These are phyloP conservation scores for Globomyces pollinis-pini DNA, from an alignment of 192 early-diverging fungal species.

Conservation along the genomic window DNA sequence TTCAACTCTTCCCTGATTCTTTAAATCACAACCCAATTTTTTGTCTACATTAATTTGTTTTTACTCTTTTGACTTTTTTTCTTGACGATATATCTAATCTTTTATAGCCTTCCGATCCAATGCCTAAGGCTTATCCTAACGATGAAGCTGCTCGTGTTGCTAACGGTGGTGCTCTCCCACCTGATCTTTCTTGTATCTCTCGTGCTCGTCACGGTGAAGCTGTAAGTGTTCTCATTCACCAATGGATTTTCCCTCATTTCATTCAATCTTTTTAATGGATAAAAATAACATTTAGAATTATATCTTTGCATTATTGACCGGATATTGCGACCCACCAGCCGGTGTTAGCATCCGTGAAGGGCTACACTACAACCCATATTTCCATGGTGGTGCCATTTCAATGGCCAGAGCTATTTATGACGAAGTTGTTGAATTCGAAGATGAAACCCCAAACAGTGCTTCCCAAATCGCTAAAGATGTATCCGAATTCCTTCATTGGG, in stretches of 20 bases:
- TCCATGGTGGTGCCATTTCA: conserved; percentile 94
- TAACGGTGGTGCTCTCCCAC: conserved; percentile 91
- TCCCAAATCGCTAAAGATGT: conserved; percentile 98
- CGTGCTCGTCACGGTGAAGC: conserved; percentile 92
- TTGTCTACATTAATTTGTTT: not conserved
- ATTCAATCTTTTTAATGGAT: not conserved
- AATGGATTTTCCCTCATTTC: too few species aligned
- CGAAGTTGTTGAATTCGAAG: conserved; percentile 91
- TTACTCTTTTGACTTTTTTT: not conserved
- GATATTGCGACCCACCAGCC: conserved; percentile 89
- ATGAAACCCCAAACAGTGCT: conserved; percentile 90
- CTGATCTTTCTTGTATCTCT: conserved; percentile 90
- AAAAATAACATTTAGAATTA: too few species aligned
- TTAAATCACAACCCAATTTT: not conserved
- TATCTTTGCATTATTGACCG: conserved; percentile 88
- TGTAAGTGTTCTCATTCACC: conserved; percentile 37
- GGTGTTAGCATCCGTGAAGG: conserved; percentile 90
- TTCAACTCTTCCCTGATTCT: not conserved
- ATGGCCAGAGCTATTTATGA: conserved; percentile 95
- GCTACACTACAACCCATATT: conserved; percentile 98
- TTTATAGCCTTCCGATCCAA: conserved; percentile 68
- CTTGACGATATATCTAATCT: not conserved
- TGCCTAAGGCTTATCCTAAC: conserved; percentile 89
- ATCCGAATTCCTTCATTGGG: conserved; percentile 86
- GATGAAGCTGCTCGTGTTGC: conserved; percentile 93